A percentile compares a stretch with the other conserved stretches of the same genome.
Conservation (phyloP, 169 alveolate species). For the Plasmodium cynomolgi region DNA sequence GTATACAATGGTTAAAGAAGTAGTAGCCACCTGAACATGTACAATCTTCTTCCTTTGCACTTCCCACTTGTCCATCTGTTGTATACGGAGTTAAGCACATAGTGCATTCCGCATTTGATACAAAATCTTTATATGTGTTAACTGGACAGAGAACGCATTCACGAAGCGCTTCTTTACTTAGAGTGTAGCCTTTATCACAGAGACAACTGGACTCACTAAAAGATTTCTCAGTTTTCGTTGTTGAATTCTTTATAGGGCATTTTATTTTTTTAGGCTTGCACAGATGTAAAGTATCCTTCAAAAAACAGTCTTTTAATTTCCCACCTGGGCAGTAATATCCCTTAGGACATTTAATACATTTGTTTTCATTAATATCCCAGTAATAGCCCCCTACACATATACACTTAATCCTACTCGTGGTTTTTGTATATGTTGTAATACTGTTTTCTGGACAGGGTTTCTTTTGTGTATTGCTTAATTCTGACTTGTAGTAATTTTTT, state of each 20-base stretch:
- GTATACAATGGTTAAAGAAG: slow-evolving; percentile 79
- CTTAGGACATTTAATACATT: slow-evolving; percentile 78
- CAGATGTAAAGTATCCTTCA: slow-evolving; percentile 4
- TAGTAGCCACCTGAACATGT: slow-evolving; percentile 81
- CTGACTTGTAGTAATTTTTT: slow-evolving; percentile 72
- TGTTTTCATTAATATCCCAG: slow-evolving; percentile 34
- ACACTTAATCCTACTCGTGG: slow-evolving; percentile 25
- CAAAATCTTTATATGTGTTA: slow-evolving; percentile 79
- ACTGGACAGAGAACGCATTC: slow-evolving; percentile 79
- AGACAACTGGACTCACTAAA: slow-evolving; percentile 75
- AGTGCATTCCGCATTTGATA: slow-evolving; percentile 79
- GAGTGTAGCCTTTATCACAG: slow-evolving; percentile 76
- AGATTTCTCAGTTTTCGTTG: slow-evolving; percentile 68
- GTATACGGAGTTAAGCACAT: slow-evolving; percentile 77
- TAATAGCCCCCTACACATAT: slow-evolving; percentile 58
- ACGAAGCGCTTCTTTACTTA: slow-evolving; percentile 30
- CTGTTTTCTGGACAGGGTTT: slow-evolving; percentile 81
- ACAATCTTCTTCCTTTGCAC: slow-evolving; percentile 79
- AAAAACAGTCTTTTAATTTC: slow-evolving; percentile 47
- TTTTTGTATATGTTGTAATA: slow-evolving; percentile 69
- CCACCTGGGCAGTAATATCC: slow-evolving; percentile 83
- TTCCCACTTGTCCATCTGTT: slow-evolving; percentile 76
- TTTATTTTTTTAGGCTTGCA: slow-evolving; percentile 72
- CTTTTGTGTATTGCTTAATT: slow-evolving; percentile 74
- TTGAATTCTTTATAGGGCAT: slow-evolving; percentile 76